Evolutionary conservation across 257 asterid species (phyloP).

Genomic region (Craterostigma plantagineum): DNA sequence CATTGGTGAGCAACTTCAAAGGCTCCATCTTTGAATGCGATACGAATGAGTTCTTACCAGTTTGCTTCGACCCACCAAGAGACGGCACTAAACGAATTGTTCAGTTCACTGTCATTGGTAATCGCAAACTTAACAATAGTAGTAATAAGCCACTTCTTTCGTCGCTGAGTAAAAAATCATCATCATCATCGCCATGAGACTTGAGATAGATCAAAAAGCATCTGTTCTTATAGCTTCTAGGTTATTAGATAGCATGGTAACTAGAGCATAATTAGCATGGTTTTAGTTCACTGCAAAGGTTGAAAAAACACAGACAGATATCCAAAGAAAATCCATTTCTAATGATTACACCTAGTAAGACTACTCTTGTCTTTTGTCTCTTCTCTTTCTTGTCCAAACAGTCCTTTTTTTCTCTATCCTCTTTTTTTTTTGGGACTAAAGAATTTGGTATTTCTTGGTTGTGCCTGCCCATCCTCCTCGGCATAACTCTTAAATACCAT

Average conservation of each 20-base stretch:
- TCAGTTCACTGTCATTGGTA: conserved; percentile 17
- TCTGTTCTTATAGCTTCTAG: neutral
- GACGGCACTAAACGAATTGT: conserved; percentile 35
- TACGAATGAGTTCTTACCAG: conserved; percentile 31
- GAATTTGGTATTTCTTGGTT: conserved; percentile 8
- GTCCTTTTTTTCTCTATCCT: neutral
- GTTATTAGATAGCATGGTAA: no score
- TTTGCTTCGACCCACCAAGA: conserved; percentile 29
- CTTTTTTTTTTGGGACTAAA: neutral
- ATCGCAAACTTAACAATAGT: no score
- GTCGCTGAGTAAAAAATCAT: conserved; percentile 8
- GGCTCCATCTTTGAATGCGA: conserved; percentile 26
- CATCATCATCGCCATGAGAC: conserved; percentile 5
- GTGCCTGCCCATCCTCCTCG: conserved; percentile 11
- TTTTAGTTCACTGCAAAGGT: no score
- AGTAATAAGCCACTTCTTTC: neutral
- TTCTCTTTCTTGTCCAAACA: neutral
- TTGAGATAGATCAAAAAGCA: neutral
- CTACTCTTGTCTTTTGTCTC: no score
- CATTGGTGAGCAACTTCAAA: conserved; percentile 15
- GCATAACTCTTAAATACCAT: conserved; percentile 10
- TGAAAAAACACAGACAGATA: no score
- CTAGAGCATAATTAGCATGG: no score
- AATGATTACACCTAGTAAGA: no score
- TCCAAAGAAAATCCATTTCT: no score